These are phyloP conservation scores for Starmerella floris DNA, from an alignment of 805 yeast species.

Conservation along the genomic window DNA sequence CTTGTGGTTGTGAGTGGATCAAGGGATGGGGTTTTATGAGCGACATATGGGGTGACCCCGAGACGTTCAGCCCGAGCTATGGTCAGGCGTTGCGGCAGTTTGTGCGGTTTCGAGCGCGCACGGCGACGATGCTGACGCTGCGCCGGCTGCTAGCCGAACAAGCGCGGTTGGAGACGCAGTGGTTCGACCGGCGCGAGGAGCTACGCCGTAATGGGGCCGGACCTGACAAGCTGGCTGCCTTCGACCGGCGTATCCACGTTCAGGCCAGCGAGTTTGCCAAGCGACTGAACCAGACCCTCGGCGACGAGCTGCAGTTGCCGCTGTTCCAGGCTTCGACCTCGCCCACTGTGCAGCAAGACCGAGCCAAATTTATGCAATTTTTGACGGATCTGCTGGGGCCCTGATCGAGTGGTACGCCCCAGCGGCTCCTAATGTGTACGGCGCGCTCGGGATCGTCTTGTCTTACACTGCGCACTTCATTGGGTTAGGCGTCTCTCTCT, in stretches of 20 bases:
- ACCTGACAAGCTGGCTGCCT: slow-evolving; percentile 7
- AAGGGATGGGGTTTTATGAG: too few species aligned
- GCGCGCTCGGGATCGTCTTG: neutral
- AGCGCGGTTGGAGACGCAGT: slow-evolving; percentile 40
- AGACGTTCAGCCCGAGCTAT: slow-evolving; percentile 2
- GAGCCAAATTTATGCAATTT: slow-evolving; percentile 6
- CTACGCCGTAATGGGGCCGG: slow-evolving; percentile 6
- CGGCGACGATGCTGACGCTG: neutral
- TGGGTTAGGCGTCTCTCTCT: too few species aligned
- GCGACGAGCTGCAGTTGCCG: slow-evolving; percentile 5
- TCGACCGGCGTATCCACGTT: slow-evolving; percentile 7
- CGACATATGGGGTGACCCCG: slow-evolving; percentile 3
- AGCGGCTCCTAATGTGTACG: neutral
- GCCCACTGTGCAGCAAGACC: slow-evolving; percentile 1
- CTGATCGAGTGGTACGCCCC: too few species aligned
- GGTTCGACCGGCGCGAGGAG: slow-evolving; percentile 4
- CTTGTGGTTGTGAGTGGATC: too few species aligned
- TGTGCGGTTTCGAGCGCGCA: neutral
- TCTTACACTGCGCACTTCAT: too few species aligned
- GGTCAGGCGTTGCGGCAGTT: slow-evolving; percentile 10
- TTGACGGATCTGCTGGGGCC: slow-evolving; percentile 2
- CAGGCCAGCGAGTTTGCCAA: slow-evolving; percentile 4
- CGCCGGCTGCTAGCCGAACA: slow-evolving; percentile 35
- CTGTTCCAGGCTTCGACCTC: slow-evolving; percentile 1
- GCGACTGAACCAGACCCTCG: slow-evolving; percentile 2